These are phyloP conservation scores for Hyaloperonospora brassicae DNA, from an alignment of 352 stramenopile genomes.

Conservation along the genomic window DNA sequence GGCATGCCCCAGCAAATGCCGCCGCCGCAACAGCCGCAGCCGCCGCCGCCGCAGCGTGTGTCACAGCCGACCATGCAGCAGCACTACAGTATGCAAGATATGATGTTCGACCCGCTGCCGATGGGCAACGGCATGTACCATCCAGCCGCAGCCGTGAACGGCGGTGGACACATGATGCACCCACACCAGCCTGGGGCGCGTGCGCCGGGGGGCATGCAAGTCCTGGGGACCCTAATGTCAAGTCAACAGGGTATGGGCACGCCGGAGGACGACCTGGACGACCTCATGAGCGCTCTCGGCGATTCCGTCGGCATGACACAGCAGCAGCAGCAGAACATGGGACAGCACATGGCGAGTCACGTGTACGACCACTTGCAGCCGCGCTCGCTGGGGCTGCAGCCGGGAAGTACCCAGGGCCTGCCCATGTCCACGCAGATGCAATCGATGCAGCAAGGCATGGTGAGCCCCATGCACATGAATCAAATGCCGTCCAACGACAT, in stretches of 20 bases:
- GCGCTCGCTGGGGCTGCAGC: conserved; percentile 26
- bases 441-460: conserved; percentile 27
- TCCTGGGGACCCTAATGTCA: too few relatives aligned
- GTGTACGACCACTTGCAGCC: conserved; percentile 58
- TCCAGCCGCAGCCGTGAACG: conserved; percentile 5
- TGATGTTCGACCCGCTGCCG: conserved; percentile 66
- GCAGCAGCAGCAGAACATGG: conserved; percentile 43
- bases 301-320: conserved; percentile 36
- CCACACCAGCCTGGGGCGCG: conserved; percentile 34
- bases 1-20: conserved; percentile 18
- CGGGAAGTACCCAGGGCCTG: conserved; percentile 23
- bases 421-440: conserved; percentile 24
- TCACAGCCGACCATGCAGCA: conserved; percentile 25
- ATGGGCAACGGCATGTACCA: conserved; percentile 60
- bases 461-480: conserved; percentile 29
- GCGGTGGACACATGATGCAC: not conserved
- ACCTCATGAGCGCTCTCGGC: conserved; percentile 54
- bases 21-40: conserved; percentile 18
- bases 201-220: conserved; percentile 13
- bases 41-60: conserved; percentile 23
- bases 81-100: conserved; percentile 64
- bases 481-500: conserved; percentile 14
- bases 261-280: conserved; percentile 62
- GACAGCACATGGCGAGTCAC: conserved; percentile 35
- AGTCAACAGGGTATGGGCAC: conserved; percentile 37